phyloP scores from a whole-genome alignment of 1,284 basidiomycete species.

The Schizophyllum commune region DNA sequence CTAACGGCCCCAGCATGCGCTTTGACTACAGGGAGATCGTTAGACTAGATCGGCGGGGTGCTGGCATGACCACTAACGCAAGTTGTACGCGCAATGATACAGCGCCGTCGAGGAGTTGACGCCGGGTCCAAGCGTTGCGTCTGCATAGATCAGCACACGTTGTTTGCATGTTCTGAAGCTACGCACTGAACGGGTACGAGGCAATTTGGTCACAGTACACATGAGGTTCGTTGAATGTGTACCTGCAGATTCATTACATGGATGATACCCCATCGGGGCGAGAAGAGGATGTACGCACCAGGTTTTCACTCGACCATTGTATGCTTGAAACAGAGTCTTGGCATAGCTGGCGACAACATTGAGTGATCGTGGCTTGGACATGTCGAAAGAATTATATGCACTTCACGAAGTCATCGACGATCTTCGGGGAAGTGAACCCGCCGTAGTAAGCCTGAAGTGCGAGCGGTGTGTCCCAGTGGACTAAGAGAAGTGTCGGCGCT shows the following conservation, averaged over 20 bases:
- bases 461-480: constrained; percentile 42
- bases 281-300: constrained; percentile 22
- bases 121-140: constrained; percentile 29
- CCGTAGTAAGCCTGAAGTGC: constrained; percentile 39
- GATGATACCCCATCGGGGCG: neutral
- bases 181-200: constrained; percentile 35
- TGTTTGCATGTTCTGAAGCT: neutral
- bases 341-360: constrained; percentile 29
- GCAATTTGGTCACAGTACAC: constrained; percentile 32
- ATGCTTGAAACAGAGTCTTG: constrained; percentile 38
- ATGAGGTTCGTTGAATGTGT: constrained; percentile 43
- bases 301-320: constrained; percentile 38
- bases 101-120: constrained; percentile 32
- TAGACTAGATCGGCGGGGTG: neutral
- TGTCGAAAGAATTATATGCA: constrained; percentile 13
- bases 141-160: constrained; percentile 14
- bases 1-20: constrained; percentile 41
- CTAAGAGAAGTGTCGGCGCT: no score
- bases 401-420: constrained; percentile 40
- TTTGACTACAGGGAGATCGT: constrained; percentile 24
- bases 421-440: constrained; percentile 34
- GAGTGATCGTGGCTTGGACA: neutral
- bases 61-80: constrained; percentile 22
- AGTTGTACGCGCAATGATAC: constrained; percentile 35
- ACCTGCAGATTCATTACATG: constrained; percentile 18